phyloP scores from a whole-genome alignment of 176 grass and related monocot genomes.

The Phragmites australis region DNA sequence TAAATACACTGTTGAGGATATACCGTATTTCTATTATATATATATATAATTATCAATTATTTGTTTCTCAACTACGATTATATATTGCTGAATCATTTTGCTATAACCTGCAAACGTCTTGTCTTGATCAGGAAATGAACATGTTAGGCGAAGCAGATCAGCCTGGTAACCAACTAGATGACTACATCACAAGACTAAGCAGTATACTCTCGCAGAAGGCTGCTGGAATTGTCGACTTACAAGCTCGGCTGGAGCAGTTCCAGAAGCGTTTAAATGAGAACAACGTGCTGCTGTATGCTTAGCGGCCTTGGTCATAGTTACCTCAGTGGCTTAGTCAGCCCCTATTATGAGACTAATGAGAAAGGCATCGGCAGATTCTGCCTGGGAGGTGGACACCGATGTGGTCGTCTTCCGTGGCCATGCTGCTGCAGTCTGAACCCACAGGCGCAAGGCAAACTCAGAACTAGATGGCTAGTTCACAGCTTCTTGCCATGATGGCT shows the following conservation, averaged over 20 bases:
- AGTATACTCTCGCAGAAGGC: conserved; percentile 82
- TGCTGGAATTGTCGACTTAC: conserved; percentile 74
- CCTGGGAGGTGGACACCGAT: background rate
- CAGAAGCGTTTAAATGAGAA: conserved; percentile 77
- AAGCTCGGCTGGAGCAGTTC: conserved; percentile 71
- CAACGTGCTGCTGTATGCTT: conserved; percentile 64
- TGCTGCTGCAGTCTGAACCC: conserved; percentile 18
- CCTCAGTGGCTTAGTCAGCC: background rate
- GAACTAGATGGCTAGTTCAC: conserved; percentile 28
- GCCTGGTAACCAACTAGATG: conserved; percentile 83
- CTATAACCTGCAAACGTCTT: conserved; percentile 35
- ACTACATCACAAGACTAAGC: conserved; percentile 71
- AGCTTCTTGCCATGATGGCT: conserved; percentile 19
- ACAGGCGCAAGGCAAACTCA: conserved; percentile 2
- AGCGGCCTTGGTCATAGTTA: conserved; percentile 44
- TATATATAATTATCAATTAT: too few relatives aligned
- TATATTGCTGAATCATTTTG: background rate
- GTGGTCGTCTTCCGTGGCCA: background rate
- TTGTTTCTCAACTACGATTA: too few relatives aligned
- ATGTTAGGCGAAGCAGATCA: conserved; percentile 75
- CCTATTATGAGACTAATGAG: background rate
- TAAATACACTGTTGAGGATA: too few relatives aligned
- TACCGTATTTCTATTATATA: too few relatives aligned
- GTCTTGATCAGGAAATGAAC: conserved; percentile 77
- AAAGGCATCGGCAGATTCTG: conserved; percentile 13